Conservation (phyloP, 75 land plant species). For the Sequoiadendron giganteum region DNA sequence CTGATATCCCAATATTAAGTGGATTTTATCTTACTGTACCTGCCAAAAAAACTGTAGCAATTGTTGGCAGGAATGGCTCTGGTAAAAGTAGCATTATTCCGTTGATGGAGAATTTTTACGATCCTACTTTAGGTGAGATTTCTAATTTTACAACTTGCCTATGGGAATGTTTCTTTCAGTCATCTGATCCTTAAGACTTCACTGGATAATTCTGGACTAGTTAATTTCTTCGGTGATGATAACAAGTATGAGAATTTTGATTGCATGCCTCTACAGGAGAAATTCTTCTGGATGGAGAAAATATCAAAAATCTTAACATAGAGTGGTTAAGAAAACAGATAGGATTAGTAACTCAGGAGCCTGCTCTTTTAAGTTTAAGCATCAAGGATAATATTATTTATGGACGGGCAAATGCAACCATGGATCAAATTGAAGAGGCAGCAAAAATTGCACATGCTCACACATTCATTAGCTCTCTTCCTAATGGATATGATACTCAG, state of each 20-base stretch:
- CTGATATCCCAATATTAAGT: constrained; percentile 54
- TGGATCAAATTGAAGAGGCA: constrained; percentile 56
- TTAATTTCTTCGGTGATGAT: neutral
- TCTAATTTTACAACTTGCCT: neutral
- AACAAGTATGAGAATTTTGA: neutral
- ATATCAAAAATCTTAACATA: constrained; percentile 34
- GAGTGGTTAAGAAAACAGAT: constrained; percentile 54
- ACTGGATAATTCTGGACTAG: neutral
- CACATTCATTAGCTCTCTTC: constrained; percentile 52
- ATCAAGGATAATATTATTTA: constrained; percentile 49
- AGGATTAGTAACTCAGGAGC: constrained; percentile 52
- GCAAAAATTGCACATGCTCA: constrained; percentile 61
- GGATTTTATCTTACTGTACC: constrained; percentile 49
- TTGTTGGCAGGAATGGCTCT: constrained; percentile 51
- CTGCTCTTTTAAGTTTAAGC: constrained; percentile 41
- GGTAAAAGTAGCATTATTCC: constrained; percentile 54
- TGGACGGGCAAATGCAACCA: constrained; percentile 37
- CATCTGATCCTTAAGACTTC: neutral
- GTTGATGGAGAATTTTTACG: constrained; percentile 48
- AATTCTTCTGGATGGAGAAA: constrained; percentile 48
- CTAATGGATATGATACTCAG: constrained; percentile 42
- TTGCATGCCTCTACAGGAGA: constrained; percentile 30
- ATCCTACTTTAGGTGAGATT: constrained; percentile 43
- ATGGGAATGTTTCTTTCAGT: neutral
- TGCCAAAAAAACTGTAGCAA: constrained; percentile 47